Evolutionary conservation across 805 yeast species (phyloP).

Genomic region (Candida berthetii): DNA sequence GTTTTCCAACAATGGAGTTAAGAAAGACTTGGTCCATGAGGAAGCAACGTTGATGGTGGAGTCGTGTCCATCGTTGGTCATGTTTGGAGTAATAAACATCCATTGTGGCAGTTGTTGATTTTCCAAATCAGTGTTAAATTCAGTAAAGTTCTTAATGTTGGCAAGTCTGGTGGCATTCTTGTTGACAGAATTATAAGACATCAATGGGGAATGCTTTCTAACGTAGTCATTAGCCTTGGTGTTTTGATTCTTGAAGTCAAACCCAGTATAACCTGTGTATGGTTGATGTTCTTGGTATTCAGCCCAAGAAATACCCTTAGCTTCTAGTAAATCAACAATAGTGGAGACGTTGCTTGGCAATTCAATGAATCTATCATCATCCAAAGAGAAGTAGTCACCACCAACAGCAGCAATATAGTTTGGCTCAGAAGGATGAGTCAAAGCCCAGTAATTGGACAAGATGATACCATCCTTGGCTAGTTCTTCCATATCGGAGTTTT

Average conservation of each 20-base stretch:
- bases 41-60: constrained; percentile 39
- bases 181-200: constrained; percentile 34
- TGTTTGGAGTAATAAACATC: constrained; percentile 47
- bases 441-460: constrained; percentile 44
- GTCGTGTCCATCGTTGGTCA: constrained; percentile 49
- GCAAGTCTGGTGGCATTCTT: constrained; percentile 27
- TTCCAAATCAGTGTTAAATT: constrained; percentile 33
- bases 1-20: constrained; percentile 37
- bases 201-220: constrained; percentile 47
- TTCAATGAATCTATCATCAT: constrained; percentile 36
- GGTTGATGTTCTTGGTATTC: constrained; percentile 45
- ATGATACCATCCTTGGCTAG: constrained; percentile 38
- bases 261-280: constrained; percentile 45
- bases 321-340: constrained; percentile 36
- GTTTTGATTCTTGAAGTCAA: constrained; percentile 35
- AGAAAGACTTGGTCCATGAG: constrained; percentile 37
- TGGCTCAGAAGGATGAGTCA: constrained; percentile 50
- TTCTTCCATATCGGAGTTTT: constrained; percentile 34
- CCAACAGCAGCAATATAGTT: constrained; percentile 43
- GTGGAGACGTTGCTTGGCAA: constrained; percentile 41
- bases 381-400: constrained; percentile 46
- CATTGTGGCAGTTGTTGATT: constrained; percentile 42
- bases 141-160: constrained; percentile 42
- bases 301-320: constrained; percentile 41
- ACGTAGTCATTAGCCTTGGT: constrained; percentile 40